These are phyloP conservation scores for Gossypioides kirkii DNA, from an alignment of 345 rosid genomes.

Conservation along the genomic window DNA sequence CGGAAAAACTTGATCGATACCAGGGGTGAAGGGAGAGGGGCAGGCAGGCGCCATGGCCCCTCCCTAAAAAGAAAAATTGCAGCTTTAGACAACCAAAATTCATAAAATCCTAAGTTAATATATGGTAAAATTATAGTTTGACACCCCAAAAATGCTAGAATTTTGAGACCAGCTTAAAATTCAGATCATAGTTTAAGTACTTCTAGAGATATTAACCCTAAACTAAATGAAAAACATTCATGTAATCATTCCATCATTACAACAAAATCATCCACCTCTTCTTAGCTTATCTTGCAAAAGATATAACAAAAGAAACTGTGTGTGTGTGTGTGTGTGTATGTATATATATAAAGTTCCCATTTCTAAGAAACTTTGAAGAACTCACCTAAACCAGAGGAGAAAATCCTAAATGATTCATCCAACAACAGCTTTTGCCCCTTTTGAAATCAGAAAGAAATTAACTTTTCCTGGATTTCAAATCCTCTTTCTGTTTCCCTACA, in stretches of 20 bases:
- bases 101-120: no score
- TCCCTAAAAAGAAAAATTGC: no score
- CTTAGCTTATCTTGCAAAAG: neutral
- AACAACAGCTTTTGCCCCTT: neutral
- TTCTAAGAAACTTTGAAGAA: neutral
- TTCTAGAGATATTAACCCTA: no score
- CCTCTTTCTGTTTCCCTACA: neutral
- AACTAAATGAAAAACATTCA: neutral
- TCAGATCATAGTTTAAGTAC: no score
- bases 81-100: no score
- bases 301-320: no score
- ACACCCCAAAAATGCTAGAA: no score
- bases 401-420: neutral
- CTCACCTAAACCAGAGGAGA: conserved; percentile 7
- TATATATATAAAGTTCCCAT: neutral
- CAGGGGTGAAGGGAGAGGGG: no score
- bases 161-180: no score
- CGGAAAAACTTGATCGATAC: no score
- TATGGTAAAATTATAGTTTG: no score
- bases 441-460: neutral
- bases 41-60: no score
- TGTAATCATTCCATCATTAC: neutral
- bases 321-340: neutral
- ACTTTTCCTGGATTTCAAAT: neutral
- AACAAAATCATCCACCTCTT: neutral